Percentiles rank a stretch among this genome's conserved stretches.
Evolutionary conservation across 805 yeast species (phyloP).

Genomic region (Zygotorulaspora chibaensis): DNA sequence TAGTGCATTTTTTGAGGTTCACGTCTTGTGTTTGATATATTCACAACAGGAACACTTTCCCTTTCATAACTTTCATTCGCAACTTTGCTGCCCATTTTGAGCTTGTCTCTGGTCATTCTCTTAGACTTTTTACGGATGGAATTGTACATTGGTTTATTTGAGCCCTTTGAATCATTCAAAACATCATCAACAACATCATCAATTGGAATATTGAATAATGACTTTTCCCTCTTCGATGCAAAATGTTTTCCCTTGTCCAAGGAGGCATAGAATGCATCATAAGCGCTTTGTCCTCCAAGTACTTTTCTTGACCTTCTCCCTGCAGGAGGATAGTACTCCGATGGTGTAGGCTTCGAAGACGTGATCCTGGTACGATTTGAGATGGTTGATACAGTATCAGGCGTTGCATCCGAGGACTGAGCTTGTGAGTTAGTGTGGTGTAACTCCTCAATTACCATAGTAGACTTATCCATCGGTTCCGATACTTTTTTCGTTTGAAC

Average conservation of each 20-base stretch:
- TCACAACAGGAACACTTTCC: neutral
- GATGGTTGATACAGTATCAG: neutral
- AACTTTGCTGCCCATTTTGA: neutral
- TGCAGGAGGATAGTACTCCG: neutral
- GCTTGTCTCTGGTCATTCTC: neutral
- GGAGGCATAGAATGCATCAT: conserved; percentile 17
- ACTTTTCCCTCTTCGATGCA: conserved; percentile 8
- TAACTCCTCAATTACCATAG: neutral
- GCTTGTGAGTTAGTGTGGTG: neutral
- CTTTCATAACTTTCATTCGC: neutral
- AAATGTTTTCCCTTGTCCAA: conserved; percentile 9
- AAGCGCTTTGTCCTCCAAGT: conserved; percentile 14
- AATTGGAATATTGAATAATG: conserved; percentile 8
- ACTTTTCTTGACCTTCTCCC: conserved; percentile 4
- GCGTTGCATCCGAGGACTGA: neutral
- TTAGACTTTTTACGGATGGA: neutral
- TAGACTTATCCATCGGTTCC: neutral
- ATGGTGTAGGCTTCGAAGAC: neutral
- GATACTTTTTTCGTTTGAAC: neutral
- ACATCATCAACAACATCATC: conserved; percentile 17
- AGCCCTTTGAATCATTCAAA: conserved; percentile 6
- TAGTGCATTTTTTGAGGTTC: neutral
- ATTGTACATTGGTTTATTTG: neutral
- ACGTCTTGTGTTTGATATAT: neutral
- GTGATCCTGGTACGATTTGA: neutral